phyloP scores from a whole-genome alignment of 2,329 filamentous ascomycete species.

The Cladophialophora psammophila region DNA sequence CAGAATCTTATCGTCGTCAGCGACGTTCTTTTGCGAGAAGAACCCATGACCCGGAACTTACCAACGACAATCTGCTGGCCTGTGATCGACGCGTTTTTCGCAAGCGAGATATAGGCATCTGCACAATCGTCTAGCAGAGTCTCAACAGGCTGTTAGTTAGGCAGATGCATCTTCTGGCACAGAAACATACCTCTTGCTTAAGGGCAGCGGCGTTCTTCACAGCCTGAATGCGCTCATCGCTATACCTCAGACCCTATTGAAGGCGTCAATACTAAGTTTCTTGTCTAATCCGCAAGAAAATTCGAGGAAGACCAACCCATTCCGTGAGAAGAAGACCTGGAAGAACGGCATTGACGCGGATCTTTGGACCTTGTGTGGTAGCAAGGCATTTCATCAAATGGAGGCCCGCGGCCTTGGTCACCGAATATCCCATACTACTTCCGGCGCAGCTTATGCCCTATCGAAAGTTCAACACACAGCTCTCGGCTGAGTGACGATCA shows the following conservation, averaged over 20 bases:
- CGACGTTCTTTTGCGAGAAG: not conserved
- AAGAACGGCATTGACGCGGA: constrained; percentile 69
- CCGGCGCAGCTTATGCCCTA: constrained; percentile 67
- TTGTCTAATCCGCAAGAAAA: not conserved
- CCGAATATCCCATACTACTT: constrained; percentile 72
- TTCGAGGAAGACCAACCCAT: constrained; percentile 55
- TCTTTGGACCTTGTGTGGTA: constrained; percentile 66
- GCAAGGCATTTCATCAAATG: constrained; percentile 73
- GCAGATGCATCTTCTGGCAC: not conserved
- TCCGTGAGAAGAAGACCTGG: constrained; percentile 73
- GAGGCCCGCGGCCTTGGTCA: constrained; percentile 79
- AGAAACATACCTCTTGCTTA: constrained; percentile 61
- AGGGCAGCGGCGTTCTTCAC: constrained; percentile 65
- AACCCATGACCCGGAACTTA: constrained; percentile 39
- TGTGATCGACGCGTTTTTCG: constrained; percentile 57
- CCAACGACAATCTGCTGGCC: constrained; percentile 54
- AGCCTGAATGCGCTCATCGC: constrained; percentile 62
- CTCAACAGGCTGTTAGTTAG: constrained; percentile 39
- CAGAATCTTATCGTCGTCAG: constrained; percentile 35
- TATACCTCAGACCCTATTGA: constrained; percentile 63
- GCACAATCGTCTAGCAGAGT: constrained; percentile 53
- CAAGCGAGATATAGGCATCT: constrained; percentile 49
- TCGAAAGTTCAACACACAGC: not conserved
- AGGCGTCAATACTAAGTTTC: not conserved
- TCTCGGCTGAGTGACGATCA: constrained; percentile 14